Evolutionary conservation across 257 asterid genomes (phyloP), one percentile per base, ranked within the genome.

Genomic region (Thymus quinquecostatus): DNA sequence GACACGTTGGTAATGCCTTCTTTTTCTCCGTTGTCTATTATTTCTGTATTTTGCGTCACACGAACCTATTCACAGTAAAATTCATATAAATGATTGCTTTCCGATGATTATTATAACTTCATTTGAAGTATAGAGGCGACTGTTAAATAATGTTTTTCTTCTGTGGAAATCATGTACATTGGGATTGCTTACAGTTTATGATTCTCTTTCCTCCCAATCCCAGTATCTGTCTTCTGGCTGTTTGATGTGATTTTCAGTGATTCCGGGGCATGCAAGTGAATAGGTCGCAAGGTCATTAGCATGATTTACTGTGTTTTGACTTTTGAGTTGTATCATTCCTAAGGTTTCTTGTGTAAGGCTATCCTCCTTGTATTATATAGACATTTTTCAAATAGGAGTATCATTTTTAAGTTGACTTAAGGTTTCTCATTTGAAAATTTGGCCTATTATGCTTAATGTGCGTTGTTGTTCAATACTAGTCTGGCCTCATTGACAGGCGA

Each of bases 1-100:
- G 90, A 94, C 78, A 83, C 96, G 40, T 84, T 94, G 98, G 98
- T 91, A 94, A 75, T 32, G 60, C 64, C 45, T 49, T 41, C 59
- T 71, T 53, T 21, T 64, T 64, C 13, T 29, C 81, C 36, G 13
- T 21, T 59, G 11, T 27, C 68, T 73, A 45, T 47, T 50, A 45
- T 65, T 41, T 21, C 41, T 57, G 28, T 45, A 32, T 61, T 62
- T 49, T 72, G 58, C 53, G 27, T 5, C 29, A 33, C 61, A 27
- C 12, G 33, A 13, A 47, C 36, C 63, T 53, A 60, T 77, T 27
- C 29, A 47, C 63, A 56, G 27, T 34, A 44, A 58, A 47, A 50
- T 71, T 14, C 38, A 29, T 59, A 43, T 57, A 8, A 45, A 30
- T 48, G 68, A 38, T 43, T 66, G 12, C 12, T 67, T 21, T 44